Evolutionary conservation across 192 early-diverging fungal species (phyloP).

Genomic region (Coemansia sp.): DNA sequence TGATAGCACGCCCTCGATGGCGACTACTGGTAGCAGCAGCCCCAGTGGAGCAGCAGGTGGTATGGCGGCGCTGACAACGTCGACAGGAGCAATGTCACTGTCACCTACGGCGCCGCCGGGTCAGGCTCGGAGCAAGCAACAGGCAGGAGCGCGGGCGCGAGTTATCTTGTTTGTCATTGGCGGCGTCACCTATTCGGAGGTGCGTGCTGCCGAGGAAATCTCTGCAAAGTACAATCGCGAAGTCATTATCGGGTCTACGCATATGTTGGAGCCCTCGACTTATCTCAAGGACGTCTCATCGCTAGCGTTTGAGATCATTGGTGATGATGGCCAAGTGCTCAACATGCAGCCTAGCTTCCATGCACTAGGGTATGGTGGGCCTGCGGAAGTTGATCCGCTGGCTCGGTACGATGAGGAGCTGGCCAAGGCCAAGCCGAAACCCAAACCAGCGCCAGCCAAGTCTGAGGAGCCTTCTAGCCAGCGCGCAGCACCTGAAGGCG

Average conservation of each 20-base stretch:
- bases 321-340: constrained; percentile 22
- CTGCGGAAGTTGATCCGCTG: constrained; percentile 43
- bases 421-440: constrained; percentile 23
- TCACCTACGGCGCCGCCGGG: constrained; percentile 10
- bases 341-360: constrained; percentile 43
- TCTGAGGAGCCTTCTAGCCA: background rate
- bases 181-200: constrained; percentile 48
- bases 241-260: constrained; percentile 50
- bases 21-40: constrained; percentile 7
- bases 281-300: constrained; percentile 47
- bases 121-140: background rate
- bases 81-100: constrained; percentile 6
- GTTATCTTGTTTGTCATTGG: constrained; percentile 54
- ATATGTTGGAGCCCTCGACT: constrained; percentile 43
- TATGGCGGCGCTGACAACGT: constrained; percentile 5
- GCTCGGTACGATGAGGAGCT: constrained; percentile 25
- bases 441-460: constrained; percentile 11
- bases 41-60: constrained; percentile 3
- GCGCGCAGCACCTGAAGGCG: constrained; percentile 1
- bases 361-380: constrained; percentile 44
- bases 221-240: constrained; percentile 45
- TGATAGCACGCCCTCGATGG: constrained; percentile 39
- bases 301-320: constrained; percentile 48
- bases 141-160: constrained; percentile 24
- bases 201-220: constrained; percentile 52